These are phyloP conservation scores for Microdochium bolleyi DNA, from an alignment of 2,329 filamentous ascomycete species.

Conservation along the genomic window DNA sequence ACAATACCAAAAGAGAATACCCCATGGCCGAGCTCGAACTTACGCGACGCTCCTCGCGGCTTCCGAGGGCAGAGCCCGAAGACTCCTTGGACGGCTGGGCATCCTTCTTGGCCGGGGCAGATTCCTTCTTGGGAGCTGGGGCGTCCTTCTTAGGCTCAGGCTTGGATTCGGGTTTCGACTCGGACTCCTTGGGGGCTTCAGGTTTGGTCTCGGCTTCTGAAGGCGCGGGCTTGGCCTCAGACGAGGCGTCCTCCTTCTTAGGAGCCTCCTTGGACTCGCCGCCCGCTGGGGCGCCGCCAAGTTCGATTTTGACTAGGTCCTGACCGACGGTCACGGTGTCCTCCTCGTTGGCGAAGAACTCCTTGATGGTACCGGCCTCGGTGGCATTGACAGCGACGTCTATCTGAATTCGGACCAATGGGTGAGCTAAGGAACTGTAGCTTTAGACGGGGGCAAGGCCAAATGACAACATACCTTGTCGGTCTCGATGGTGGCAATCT, in stretches of 20 bases:
- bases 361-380: slow-evolving; percentile 82
- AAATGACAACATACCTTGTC: slow-evolving; percentile 64
- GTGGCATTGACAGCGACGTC: slow-evolving; percentile 95
- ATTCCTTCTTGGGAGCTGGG: slow-evolving; percentile 11
- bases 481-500: slow-evolving; percentile 97
- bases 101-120: slow-evolving; percentile 17
- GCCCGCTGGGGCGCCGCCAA: slow-evolving; percentile 55
- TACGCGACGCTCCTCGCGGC: slow-evolving; percentile 82
- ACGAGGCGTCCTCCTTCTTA: slow-evolving; percentile 32
- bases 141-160: slow-evolving; percentile 30
- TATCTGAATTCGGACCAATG: slow-evolving; percentile 51
- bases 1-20: not conserved
- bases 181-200: slow-evolving; percentile 35
- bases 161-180: slow-evolving; percentile 31
- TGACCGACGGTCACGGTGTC: slow-evolving; percentile 94
- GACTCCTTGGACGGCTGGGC: slow-evolving; percentile 31
- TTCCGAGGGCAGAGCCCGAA: slow-evolving; percentile 46
- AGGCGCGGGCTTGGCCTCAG: slow-evolving; percentile 33
- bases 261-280: slow-evolving; percentile 46
- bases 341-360: slow-evolving; percentile 85
- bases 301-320: slow-evolving; percentile 78
- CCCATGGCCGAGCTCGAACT: slow-evolving; percentile 21
- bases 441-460: not conserved
- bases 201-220: slow-evolving; percentile 20
- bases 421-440: slow-evolving; percentile 4